Evolutionary conservation across 2,329 filamentous ascomycete species (phyloP).

Genomic region (Peltaster fructicola): DNA sequence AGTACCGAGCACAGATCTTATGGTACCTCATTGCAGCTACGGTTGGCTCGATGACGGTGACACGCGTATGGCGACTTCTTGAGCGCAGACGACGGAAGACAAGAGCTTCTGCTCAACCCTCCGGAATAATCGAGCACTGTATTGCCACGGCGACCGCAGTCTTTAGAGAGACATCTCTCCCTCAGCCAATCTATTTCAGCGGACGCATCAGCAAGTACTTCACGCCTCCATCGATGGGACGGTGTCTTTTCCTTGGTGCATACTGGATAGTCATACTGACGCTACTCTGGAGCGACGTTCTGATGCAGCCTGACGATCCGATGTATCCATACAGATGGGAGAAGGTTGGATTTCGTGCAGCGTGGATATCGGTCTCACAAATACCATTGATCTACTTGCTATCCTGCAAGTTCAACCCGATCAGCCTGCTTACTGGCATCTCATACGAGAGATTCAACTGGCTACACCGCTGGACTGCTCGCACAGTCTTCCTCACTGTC

Average conservation of each 20-base stretch:
- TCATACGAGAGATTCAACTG: conserved; percentile 35
- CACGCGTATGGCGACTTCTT: too few relatives aligned
- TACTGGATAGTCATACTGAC: conserved; percentile 16
- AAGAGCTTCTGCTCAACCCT: conserved; percentile 12
- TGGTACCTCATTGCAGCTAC: conserved; percentile 15
- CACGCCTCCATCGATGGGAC: conserved; percentile 15
- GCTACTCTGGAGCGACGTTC: conserved; percentile 15
- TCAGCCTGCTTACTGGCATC: conserved; percentile 29
- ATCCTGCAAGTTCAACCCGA: conserved; percentile 24
- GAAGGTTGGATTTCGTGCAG: conserved; percentile 49
- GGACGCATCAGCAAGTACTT: conserved; percentile 15
- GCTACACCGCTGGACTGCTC: conserved; percentile 34
- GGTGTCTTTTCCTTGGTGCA: conserved; percentile 12
- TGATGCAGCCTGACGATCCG: conserved; percentile 10
- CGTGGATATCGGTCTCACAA: conserved; percentile 48
- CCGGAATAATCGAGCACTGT: too few relatives aligned
- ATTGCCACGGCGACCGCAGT: conserved; percentile 13
- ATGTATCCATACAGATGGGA: conserved; percentile 26
- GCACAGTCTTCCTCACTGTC: conserved; percentile 34
- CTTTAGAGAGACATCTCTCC: conserved; percentile 12
- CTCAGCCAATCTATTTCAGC: conserved; percentile 15
- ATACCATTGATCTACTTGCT: conserved; percentile 45
- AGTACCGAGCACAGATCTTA: conserved; percentile 11
- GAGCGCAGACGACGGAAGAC: too few relatives aligned
- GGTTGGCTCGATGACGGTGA: conserved; percentile 10